A percentile compares a stretch with the other conserved stretches of the same genome.
Evolutionary conservation across 2,329 filamentous ascomycete species (phyloP).

Genomic region (Alternaria sp.): DNA sequence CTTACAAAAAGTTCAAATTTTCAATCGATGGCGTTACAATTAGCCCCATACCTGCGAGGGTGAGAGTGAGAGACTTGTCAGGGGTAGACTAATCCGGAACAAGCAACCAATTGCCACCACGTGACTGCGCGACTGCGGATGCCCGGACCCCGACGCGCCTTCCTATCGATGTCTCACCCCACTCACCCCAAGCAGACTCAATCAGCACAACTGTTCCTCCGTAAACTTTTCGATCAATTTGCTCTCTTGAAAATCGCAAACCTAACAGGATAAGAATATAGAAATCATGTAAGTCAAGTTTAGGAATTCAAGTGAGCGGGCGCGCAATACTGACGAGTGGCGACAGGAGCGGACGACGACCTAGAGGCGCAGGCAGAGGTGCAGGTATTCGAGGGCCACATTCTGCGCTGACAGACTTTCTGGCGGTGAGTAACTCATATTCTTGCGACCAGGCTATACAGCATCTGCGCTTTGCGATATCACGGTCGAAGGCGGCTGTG

Average conservation of each 20-base stretch:
- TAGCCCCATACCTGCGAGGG: neutral
- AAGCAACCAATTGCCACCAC: slow-evolving; percentile 41
- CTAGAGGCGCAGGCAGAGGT: slow-evolving; percentile 55
- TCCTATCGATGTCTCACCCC: slow-evolving; percentile 15
- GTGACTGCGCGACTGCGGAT: slow-evolving; percentile 35
- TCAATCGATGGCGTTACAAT: neutral
- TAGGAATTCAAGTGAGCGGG: no score
- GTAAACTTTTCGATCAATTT: neutral
- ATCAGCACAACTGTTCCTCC: neutral
- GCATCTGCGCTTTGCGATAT: neutral
- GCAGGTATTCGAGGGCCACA: slow-evolving; percentile 66
- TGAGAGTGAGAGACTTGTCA: slow-evolving; percentile 1
- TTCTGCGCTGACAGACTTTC: slow-evolving; percentile 73
- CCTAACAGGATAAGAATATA: neutral
- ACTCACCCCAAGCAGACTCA: slow-evolving; percentile 8
- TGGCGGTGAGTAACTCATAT: slow-evolving; percentile 62
- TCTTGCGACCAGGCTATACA: neutral
- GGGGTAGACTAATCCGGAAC: slow-evolving; percentile 17
- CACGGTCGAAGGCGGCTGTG: neutral
- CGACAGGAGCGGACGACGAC: slow-evolving; percentile 44
- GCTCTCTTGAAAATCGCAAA: neutral
- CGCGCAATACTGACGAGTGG: slow-evolving; percentile 30
- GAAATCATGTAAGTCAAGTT: slow-evolving; percentile 26
- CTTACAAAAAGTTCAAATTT: neutral
- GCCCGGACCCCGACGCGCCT: slow-evolving; percentile 24